phyloP scores from a whole-genome alignment of 768 basidiomycete genomes.

The Hortiboletus flavorubellus region DNA sequence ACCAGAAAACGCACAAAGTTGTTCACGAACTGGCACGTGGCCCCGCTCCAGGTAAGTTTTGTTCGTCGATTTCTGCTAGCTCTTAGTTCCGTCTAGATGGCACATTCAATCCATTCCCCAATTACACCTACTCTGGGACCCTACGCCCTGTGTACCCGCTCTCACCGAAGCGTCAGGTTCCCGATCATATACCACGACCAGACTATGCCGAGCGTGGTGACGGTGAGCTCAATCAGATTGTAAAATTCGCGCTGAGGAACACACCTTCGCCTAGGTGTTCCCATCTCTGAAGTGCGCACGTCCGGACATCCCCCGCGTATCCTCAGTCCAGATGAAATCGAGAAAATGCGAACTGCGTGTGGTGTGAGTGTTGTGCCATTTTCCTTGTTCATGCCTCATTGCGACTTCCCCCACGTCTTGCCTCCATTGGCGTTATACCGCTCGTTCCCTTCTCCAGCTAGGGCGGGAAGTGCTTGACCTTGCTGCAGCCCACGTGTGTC shows the following conservation, averaged over 20 bases:
- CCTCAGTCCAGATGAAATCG: slow-evolving; percentile 70
- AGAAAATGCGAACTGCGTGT: slow-evolving; percentile 86
- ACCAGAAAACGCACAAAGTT: slow-evolving; percentile 78
- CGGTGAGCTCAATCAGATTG: slow-evolving; percentile 41
- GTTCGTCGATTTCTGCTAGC: background rate
- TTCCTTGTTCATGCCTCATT: background rate
- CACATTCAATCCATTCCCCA: slow-evolving; percentile 76
- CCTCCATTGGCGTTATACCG: background rate
- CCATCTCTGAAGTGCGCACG: slow-evolving; percentile 53
- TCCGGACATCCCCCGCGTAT: slow-evolving; percentile 63
- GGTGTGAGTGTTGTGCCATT: slow-evolving; percentile 50
- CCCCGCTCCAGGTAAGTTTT: slow-evolving; percentile 13
- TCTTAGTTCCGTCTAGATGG: slow-evolving; percentile 47
- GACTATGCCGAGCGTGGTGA: slow-evolving; percentile 71
- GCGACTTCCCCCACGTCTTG: background rate
- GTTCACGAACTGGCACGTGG: slow-evolving; percentile 61
- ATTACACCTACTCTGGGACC: slow-evolving; percentile 73
- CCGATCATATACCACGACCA: slow-evolving; percentile 79
- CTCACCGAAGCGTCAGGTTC: slow-evolving; percentile 70
- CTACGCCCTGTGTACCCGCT: slow-evolving; percentile 87
- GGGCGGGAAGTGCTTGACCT: slow-evolving; percentile 91
- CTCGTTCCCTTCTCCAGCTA: slow-evolving; percentile 48
- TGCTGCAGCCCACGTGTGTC: slow-evolving; percentile 77
- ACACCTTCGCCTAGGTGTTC: slow-evolving; percentile 44
- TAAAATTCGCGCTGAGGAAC: background rate